Conservation (phyloP, 768 basidiomycete genomes). For the Neoboletus magnificus region DNA sequence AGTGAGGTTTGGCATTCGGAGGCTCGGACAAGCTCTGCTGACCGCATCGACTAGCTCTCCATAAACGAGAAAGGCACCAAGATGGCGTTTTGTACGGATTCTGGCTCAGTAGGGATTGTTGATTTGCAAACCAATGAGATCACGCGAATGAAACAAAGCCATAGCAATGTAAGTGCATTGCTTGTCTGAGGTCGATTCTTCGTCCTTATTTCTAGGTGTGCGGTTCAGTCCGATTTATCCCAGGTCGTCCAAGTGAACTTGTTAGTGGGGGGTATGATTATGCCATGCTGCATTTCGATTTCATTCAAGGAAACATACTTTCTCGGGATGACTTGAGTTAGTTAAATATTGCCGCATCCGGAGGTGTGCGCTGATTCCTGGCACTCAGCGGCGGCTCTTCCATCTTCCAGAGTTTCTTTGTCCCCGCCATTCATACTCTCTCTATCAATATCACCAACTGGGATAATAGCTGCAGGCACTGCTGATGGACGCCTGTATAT, state of each 20-base stretch:
- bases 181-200: not conserved
- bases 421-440: slow-evolving; percentile 76
- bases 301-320: slow-evolving; percentile 49
- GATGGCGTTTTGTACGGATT: slow-evolving; percentile 70
- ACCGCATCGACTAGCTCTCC: slow-evolving; percentile 53
- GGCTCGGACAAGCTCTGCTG: slow-evolving; percentile 24
- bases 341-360: slow-evolving; percentile 5
- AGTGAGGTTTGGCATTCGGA: slow-evolving; percentile 37
- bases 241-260: slow-evolving; percentile 65
- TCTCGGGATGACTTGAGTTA: slow-evolving; percentile 60
- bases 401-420: slow-evolving; percentile 50
- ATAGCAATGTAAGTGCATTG: slow-evolving; percentile 53
- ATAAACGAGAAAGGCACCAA: slow-evolving; percentile 49
- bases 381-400: slow-evolving; percentile 35
- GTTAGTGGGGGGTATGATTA: slow-evolving; percentile 79
- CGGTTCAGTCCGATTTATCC: slow-evolving; percentile 66
- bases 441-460: slow-evolving; percentile 53
- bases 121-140: slow-evolving; percentile 50
- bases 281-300: slow-evolving; percentile 65
- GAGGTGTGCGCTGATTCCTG: not conserved
- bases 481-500: slow-evolving; percentile 75
- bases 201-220: slow-evolving; percentile 51
- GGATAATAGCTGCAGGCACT: slow-evolving; percentile 64
- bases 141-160: slow-evolving; percentile 57
- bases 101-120: slow-evolving; percentile 63